phyloP scores from a whole-genome alignment of 768 basidiomycete genomes.

The Amanita muscaria region DNA sequence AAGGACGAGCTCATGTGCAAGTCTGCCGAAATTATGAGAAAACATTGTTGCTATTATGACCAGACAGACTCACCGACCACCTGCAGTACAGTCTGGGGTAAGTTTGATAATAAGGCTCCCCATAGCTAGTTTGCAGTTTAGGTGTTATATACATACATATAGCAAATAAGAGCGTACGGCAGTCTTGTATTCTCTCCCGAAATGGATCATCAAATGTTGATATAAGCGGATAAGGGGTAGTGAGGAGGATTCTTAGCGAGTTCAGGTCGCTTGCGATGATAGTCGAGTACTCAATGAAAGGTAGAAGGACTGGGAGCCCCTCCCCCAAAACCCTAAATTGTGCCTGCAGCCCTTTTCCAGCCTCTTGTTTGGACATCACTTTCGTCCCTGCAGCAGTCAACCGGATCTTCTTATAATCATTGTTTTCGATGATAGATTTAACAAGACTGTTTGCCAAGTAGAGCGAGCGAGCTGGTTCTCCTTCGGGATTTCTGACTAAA shows the following conservation, averaged over 20 bases:
- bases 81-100: conserved; percentile 13
- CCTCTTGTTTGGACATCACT: conserved; percentile 85
- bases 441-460: conserved; percentile 86
- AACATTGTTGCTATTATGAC: not conserved
- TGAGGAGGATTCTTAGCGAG: conserved; percentile 58
- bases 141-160: not conserved
- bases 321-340: conserved; percentile 78
- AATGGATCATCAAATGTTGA: conserved; percentile 57
- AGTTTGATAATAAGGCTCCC: conserved; percentile 75
- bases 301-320: conserved; percentile 76
- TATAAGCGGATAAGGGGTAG: conserved; percentile 74
- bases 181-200: conserved; percentile 38
- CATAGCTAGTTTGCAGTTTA: conserved; percentile 29
- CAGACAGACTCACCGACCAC: not conserved
- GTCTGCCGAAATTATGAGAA: conserved; percentile 27
- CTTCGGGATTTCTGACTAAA: conserved; percentile 79
- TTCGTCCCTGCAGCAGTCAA: conserved; percentile 93
- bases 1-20: conserved; percentile 76
- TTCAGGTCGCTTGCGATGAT: conserved; percentile 52
- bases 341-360: conserved; percentile 45
- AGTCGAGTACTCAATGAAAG: conserved; percentile 57
- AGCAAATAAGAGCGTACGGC: conserved; percentile 33
- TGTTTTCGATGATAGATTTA: conserved; percentile 68
- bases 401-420: conserved; percentile 78
- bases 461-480: conserved; percentile 65